Conservation (phyloP, 2,329 filamentous ascomycete genomes). For the Diplocarpon mali region DNA sequence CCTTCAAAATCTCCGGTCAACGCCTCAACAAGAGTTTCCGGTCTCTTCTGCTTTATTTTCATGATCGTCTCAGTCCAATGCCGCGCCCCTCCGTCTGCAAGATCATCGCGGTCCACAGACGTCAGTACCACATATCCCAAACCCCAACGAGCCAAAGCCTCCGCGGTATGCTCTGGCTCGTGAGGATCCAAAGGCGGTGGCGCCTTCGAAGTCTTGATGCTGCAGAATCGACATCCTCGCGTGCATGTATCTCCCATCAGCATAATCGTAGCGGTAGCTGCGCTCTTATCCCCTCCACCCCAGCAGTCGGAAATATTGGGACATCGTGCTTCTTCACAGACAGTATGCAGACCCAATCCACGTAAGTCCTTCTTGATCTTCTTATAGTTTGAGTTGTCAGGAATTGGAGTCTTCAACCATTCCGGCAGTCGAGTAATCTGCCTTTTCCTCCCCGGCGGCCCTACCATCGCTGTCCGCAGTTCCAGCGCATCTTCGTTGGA, state of each 20-base stretch:
- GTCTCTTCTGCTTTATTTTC: conserved; percentile 79
- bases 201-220: conserved; percentile 75
- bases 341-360: conserved; percentile 82
- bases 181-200: conserved; percentile 80
- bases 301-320: conserved; percentile 98
- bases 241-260: conserved; percentile 98
- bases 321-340: conserved; percentile 94
- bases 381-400: conserved; percentile 74
- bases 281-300: conserved; percentile 79
- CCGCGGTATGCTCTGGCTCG: conserved; percentile 92
- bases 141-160: conserved; percentile 86
- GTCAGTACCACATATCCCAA: conserved; percentile 94
- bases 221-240: conserved; percentile 91
- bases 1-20: conserved; percentile 82
- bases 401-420: conserved; percentile 96
- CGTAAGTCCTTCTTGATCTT: conserved; percentile 90
- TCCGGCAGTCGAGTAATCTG: conserved; percentile 68
- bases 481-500: conserved; percentile 45
- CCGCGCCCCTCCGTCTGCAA: conserved; percentile 74
- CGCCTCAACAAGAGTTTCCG: conserved; percentile 69
- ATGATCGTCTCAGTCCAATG: conserved; percentile 93
- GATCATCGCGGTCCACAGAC: conserved; percentile 84
- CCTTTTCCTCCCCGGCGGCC: conserved; percentile 49
- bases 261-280: conserved; percentile 97
- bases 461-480: conserved; percentile 51